phyloP scores from a whole-genome alignment of 1,284 basidiomycete genomes.

The Trichosporon coremiiforme region DNA sequence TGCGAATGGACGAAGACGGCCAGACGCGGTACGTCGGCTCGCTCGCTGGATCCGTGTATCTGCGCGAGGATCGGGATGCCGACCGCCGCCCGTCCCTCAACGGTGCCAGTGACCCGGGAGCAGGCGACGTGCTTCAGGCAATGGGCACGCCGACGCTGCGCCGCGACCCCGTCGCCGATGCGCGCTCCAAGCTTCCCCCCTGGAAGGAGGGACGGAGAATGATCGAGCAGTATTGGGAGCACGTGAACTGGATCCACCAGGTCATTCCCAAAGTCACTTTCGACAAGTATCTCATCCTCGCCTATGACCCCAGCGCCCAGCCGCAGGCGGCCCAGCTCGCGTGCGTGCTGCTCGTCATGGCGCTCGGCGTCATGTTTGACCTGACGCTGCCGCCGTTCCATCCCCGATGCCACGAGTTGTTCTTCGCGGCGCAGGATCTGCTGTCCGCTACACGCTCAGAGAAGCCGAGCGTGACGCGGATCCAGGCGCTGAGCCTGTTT shows the following conservation, averaged over 20 bases:
- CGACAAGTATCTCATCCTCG: conserved; percentile 51
- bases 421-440: conserved; percentile 29
- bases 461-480: conserved; percentile 45
- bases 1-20: conserved; percentile 46
- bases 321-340: conserved; percentile 54
- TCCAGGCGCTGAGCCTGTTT: conserved; percentile 52
- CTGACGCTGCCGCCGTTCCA: conserved; percentile 50
- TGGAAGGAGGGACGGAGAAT: conserved; percentile 50
- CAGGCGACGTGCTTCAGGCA: not conserved
- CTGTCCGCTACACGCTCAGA: conserved; percentile 25
- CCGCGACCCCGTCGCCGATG: conserved; percentile 8
- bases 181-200: conserved; percentile 39
- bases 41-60: conserved; percentile 42
- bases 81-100: conserved; percentile 17
- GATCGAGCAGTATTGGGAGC: conserved; percentile 52
- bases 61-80: conserved; percentile 37
- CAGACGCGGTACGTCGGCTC: conserved; percentile 51
- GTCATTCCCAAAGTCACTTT: conserved; percentile 49
- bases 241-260: conserved; percentile 56
- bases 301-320: conserved; percentile 44
- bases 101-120: not conserved
- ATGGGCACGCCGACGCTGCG: conserved; percentile 17
- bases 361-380: conserved; percentile 54
- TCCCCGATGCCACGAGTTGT: conserved; percentile 46
- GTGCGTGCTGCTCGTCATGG: conserved; percentile 55